phyloP scores from a whole-genome alignment of 1,139 yeast genomes.

The Saccharomyces hybrid region DNA sequence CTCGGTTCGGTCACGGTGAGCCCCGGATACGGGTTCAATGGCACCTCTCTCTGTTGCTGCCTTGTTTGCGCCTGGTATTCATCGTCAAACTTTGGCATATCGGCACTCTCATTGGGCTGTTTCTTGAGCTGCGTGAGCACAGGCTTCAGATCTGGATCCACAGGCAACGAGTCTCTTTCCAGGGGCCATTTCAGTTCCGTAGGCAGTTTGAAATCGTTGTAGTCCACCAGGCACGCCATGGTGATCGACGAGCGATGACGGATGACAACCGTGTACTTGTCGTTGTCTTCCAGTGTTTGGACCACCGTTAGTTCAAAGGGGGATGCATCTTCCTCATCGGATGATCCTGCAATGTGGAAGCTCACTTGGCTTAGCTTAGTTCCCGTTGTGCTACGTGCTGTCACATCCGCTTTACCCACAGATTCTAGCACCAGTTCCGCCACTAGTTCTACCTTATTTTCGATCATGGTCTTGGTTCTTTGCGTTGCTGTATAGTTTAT shows the following conservation, averaged over 20 bases:
- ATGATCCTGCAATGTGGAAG: neutral
- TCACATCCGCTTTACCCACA: neutral
- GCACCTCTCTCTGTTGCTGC: slow-evolving; percentile 7
- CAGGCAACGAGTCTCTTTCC: neutral
- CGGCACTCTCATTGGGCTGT: slow-evolving; percentile 14
- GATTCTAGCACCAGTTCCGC: neutral
- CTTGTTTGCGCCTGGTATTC: slow-evolving; percentile 39
- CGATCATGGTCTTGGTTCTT: neutral
- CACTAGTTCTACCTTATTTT: neutral
- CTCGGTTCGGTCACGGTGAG: slow-evolving; percentile 9
- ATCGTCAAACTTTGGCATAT: slow-evolving; percentile 53
- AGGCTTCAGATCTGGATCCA: neutral
- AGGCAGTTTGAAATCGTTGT: neutral
- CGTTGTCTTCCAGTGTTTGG: neutral
- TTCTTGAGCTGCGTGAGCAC: neutral
- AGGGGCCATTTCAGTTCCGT: neutral
- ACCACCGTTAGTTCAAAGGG: neutral
- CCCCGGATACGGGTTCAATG: slow-evolving; percentile 7
- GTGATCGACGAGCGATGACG: neutral
- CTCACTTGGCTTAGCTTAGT: neutral
- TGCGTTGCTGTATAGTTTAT: neutral
- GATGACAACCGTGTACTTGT: neutral
- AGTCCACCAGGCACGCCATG: neutral
- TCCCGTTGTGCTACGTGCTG: neutral
- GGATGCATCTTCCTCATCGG: neutral